phyloP scores from a whole-genome alignment of 176 grass and related monocot genomes.

The Eragrostis nindensis region DNA sequence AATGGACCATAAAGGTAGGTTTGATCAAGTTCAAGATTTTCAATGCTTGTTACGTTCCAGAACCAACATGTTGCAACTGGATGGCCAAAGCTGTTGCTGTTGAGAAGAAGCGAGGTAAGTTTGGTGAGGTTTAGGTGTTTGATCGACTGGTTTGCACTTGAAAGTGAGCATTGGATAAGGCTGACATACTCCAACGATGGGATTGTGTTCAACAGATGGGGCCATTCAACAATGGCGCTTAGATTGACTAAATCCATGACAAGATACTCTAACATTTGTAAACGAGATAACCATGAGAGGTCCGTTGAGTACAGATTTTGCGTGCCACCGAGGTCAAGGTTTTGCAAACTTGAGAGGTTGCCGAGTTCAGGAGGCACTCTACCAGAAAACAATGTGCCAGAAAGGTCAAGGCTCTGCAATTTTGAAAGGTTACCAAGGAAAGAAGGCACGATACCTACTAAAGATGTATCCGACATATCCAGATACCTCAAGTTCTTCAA shows the following conservation, averaged over 20 bases:
- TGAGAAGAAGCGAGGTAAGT: not conserved
- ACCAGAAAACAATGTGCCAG: not conserved
- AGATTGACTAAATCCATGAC: not conserved
- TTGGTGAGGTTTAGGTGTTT: not conserved
- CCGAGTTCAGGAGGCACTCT: conserved; percentile 1
- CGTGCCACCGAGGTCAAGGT: not conserved
- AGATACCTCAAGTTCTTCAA: too few relatives aligned
- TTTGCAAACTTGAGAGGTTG: conserved; percentile 16
- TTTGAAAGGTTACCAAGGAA: too few relatives aligned
- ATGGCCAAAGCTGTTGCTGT: not conserved
- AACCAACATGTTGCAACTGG: conserved; percentile 17
- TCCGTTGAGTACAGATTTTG: not conserved
- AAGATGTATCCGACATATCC: too few relatives aligned
- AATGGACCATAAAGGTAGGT: not conserved
- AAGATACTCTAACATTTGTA: not conserved
- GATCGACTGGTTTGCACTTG: not conserved
- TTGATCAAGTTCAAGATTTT: not conserved
- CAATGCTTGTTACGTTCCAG: conserved; percentile 24
- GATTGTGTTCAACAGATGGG: not conserved
- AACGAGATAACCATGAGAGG: not conserved
- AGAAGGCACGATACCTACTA: too few relatives aligned
- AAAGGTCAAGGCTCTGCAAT: conserved; percentile 24
- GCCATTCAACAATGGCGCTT: not conserved
- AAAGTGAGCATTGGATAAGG: not conserved
- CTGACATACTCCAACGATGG: not conserved